Conservation (phyloP, 164 flowering plant species). For the Magnolia kwangsiensis region DNA sequence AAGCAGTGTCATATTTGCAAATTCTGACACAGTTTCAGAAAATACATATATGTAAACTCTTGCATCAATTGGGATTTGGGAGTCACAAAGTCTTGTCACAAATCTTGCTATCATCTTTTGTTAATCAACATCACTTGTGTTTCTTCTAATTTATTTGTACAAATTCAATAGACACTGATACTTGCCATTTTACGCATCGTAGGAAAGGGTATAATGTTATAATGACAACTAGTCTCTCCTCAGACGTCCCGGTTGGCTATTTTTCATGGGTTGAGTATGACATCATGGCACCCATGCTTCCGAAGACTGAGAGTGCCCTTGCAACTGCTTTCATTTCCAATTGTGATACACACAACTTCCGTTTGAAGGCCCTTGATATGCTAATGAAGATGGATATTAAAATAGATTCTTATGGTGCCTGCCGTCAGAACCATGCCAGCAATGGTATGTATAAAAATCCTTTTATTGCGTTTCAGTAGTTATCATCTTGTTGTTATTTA, state of each 20-base stretch:
- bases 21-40: too few relatives aligned
- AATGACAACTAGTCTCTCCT: slow-evolving; percentile 98
- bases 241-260: slow-evolving; percentile 99
- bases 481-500: not conserved
- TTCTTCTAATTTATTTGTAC: not conserved
- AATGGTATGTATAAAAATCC: slow-evolving; percentile 37
- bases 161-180: not conserved
- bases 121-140: not conserved
- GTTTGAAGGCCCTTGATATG: slow-evolving; percentile 79
- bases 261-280: slow-evolving; percentile 99
- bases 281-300: slow-evolving; percentile 88
- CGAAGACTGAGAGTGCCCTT: slow-evolving; percentile 78
- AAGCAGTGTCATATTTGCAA: too few relatives aligned
- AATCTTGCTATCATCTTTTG: not conserved
- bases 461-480: not conserved
- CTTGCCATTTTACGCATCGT: not conserved
- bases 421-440: slow-evolving; percentile 87
- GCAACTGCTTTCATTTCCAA: slow-evolving; percentile 99
- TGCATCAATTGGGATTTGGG: too few relatives aligned
- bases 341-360: slow-evolving; percentile 86
- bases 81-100: not conserved
- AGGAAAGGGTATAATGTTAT: slow-evolving; percentile 74
- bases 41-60: too few relatives aligned
- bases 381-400: slow-evolving; percentile 55
- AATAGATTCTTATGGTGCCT: slow-evolving; percentile 93